A percentile compares a stretch with the other conserved stretches of the same genome.
These are phyloP conservation scores for Apostasia ramifera DNA, from an alignment of 106 monocot genomes.

Conservation along the genomic window DNA sequence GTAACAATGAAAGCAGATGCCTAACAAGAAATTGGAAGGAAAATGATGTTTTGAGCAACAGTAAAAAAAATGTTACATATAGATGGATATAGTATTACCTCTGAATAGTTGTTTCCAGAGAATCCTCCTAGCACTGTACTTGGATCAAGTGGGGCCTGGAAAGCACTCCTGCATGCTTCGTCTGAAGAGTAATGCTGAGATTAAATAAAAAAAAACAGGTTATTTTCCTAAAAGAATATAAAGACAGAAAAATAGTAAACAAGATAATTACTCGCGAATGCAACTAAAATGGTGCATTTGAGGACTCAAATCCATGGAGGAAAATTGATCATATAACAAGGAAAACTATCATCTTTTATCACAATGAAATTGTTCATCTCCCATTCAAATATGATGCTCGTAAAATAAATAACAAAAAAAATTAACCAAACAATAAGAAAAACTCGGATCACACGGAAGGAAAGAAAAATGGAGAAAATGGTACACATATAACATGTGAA, in stretches of 20 bases:
- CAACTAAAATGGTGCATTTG: too few species aligned
- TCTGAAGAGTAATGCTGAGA: constrained; percentile 88
- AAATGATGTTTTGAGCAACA: neutral
- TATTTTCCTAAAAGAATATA: too few species aligned
- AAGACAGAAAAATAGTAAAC: neutral
- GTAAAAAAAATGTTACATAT: neutral
- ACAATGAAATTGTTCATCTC: too few species aligned
- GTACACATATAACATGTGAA: too few species aligned
- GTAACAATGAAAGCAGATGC: constrained; percentile 93
- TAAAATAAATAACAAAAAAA: too few species aligned
- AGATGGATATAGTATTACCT: constrained; percentile 36
- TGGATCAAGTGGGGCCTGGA: constrained; percentile 94
- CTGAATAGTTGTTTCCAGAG: constrained; percentile 74
- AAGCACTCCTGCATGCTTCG: constrained; percentile 78
- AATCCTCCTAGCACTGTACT: constrained; percentile 89
- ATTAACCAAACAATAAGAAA: too few species aligned
- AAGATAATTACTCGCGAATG: neutral
- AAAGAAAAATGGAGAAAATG: too few species aligned
- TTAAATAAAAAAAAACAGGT: neutral
- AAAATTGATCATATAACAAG: too few species aligned
- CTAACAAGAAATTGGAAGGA: constrained; percentile 24
- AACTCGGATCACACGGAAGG: too few species aligned
- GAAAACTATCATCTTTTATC: too few species aligned
- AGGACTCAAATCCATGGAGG: too few species aligned
- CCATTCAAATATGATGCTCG: too few species aligned